A percentile compares a stretch with the other conserved stretches of the same genome.
Conservation (phyloP, 2,329 filamentous ascomycete species). For the Alternaria brassicae region DNA sequence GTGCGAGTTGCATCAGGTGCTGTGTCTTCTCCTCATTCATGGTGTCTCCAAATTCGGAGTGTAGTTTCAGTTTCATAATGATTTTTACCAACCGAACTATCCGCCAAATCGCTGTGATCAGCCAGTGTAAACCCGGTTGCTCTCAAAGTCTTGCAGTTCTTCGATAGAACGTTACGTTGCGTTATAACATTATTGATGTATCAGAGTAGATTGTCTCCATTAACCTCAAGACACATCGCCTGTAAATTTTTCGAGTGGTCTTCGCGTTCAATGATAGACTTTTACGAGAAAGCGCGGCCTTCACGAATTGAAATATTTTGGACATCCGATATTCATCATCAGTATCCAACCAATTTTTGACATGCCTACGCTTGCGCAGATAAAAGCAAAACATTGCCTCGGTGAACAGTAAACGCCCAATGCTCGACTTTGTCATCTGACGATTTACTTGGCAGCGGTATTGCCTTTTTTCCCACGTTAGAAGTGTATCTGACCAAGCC, state of each 20-base stretch:
- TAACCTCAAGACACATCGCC: not conserved
- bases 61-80: not conserved
- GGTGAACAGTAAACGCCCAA: not conserved
- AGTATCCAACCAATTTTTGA: slow-evolving; percentile 2
- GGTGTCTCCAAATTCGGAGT: not conserved
- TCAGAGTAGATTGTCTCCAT: not conserved
- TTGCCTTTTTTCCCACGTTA: too few relatives aligned
- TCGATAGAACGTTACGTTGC: too few relatives aligned
- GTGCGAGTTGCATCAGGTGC: not conserved
- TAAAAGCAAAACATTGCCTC: not conserved
- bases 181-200: too few relatives aligned
- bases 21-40: slow-evolving; percentile 2
- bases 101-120: too few relatives aligned
- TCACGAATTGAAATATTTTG: not conserved
- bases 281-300: not conserved
- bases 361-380: not conserved
- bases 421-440: not conserved
- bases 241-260: not conserved
- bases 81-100: too few relatives aligned
- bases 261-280: not conserved
- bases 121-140: not conserved
- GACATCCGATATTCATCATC: not conserved
- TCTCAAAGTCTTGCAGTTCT: not conserved
- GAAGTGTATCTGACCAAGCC: slow-evolving; percentile 1
- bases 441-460: too few relatives aligned